A percentile compares a stretch with the other conserved stretches of the same genome.
Evolutionary conservation across 148 eudicot species (phyloP).

Genomic region (Bassia scoparia): DNA sequence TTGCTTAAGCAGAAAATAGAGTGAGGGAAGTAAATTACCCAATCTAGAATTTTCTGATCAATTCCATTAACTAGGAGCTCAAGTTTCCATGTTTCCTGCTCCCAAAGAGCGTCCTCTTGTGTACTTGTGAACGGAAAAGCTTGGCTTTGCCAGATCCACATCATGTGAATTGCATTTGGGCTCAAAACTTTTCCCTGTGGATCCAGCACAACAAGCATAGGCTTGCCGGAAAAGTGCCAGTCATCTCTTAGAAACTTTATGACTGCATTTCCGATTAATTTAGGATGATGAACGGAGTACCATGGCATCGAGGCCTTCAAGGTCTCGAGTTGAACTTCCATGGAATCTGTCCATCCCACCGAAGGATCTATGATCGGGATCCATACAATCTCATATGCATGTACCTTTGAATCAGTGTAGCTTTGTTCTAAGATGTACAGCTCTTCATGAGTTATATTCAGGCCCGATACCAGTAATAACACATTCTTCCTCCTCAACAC

Average conservation of each 20-base stretch:
- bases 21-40: constrained; percentile 25
- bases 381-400: constrained; percentile 32
- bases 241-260: constrained; percentile 18
- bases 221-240: constrained; percentile 31
- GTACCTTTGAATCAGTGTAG: constrained; percentile 18
- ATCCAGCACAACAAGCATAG: constrained; percentile 36
- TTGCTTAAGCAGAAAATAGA: no score
- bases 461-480: constrained; percentile 31
- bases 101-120: constrained; percentile 34
- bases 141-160: constrained; percentile 42
- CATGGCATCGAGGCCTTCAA: constrained; percentile 31
- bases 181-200: constrained; percentile 28
- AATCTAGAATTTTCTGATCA: constrained; percentile 25
- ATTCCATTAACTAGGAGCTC: constrained; percentile 32
- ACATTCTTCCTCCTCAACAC: constrained; percentile 27
- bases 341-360: constrained; percentile 13
- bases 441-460: constrained; percentile 27
- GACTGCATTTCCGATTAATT: constrained; percentile 7
- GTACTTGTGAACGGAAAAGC: constrained; percentile 34
- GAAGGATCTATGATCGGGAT: constrained; percentile 27
- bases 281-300: constrained; percentile 35
- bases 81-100: constrained; percentile 31
- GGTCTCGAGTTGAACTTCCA: constrained; percentile 16
- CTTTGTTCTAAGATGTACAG: constrained; percentile 21
- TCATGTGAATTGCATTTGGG: constrained; percentile 41